Percentiles rank a stretch among this genome's conserved stretches.
Conservation (phyloP, 2,329 filamentous ascomycete genomes). For the Arthroderma sp. region DNA sequence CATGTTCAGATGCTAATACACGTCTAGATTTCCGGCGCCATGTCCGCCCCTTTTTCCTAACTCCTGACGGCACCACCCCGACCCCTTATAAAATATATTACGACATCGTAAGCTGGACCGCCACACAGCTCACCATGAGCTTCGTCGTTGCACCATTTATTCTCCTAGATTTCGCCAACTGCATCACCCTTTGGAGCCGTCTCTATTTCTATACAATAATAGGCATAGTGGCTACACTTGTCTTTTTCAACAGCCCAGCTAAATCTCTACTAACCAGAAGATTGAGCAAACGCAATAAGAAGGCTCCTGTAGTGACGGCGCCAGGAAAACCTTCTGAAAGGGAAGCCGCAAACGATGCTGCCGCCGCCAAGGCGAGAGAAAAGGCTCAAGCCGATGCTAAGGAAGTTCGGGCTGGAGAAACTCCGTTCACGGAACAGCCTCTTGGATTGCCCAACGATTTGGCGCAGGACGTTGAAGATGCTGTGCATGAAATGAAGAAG, state of each 20-base stretch:
- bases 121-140: slow-evolving; percentile 70
- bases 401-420: slow-evolving; percentile 22
- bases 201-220: slow-evolving; percentile 81
- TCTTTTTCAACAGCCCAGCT: slow-evolving; percentile 68
- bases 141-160: slow-evolving; percentile 80
- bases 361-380: not conserved
- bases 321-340: slow-evolving; percentile 11
- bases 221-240: slow-evolving; percentile 52
- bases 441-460: slow-evolving; percentile 71
- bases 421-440: slow-evolving; percentile 26
- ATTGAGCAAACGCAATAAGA: slow-evolving; percentile 45
- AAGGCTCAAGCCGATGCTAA: not conserved
- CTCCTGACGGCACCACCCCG: slow-evolving; percentile 58
- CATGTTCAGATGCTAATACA: not conserved
- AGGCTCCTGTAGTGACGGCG: not conserved
- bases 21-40: slow-evolving; percentile 72
- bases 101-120: slow-evolving; percentile 61
- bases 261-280: slow-evolving; percentile 49
- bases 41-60: slow-evolving; percentile 83
- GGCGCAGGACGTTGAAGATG: slow-evolving; percentile 62
- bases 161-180: slow-evolving; percentile 59
- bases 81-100: slow-evolving; percentile 71
- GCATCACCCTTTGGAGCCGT: slow-evolving; percentile 63
- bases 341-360: slow-evolving; percentile 9
- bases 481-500: slow-evolving; percentile 58